Evolutionary conservation across 2,329 filamentous ascomycete genomes (phyloP), one percentile per base, ranked within the genome.

Genomic region (Colletotrichum coccodes): DNA sequence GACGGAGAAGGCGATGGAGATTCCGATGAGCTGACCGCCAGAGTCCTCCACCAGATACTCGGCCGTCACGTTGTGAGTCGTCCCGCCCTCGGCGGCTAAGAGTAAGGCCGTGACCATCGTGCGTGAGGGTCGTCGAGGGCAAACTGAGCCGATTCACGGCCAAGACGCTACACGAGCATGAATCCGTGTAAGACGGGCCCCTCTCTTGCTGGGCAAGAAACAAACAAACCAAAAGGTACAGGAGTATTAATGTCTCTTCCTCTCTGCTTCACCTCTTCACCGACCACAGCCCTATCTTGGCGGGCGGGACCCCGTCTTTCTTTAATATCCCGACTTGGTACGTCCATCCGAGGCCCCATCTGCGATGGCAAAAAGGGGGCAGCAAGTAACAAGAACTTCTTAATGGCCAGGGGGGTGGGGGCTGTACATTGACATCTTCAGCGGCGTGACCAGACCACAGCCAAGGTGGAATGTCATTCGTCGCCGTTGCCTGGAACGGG

Each of bases 1-100:
- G 26, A 57, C 7, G 28, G 66, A 61, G 23, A 69, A 69, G 47
- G 42, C 58, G 57, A 73, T 72, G 38, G 74, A 73, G 36, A 75
- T 73, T 18, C 46, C 58, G 40, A 74, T 64, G 6, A 74, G 72
- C 6, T 60, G 57, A 61, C 47, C 36, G 11, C 68, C 63, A 4
- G 61, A 64, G 49, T 69, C 61, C 42, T 69, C 66, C 6, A 62
- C 66, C 40, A 69, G 56, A 12, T 69, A 66, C 34, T 59, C 61
- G 3, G 66, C 21, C 26, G 66, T 66, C 32, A 66, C 18, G 6
- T 28, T 26, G 16, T 30, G 34, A 23, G 49, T n/a, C 2, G n/a
- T 16, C 11, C 50, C 61, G 62, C 40, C 23, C 32, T 60, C 28
- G 3, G 66, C 56, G 28, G 49, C 49, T 21, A 52, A 16, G 40